These are phyloP conservation scores for Cyberlindnera subsufficiens DNA, from an alignment of 805 yeast species.

Conservation along the genomic window DNA sequence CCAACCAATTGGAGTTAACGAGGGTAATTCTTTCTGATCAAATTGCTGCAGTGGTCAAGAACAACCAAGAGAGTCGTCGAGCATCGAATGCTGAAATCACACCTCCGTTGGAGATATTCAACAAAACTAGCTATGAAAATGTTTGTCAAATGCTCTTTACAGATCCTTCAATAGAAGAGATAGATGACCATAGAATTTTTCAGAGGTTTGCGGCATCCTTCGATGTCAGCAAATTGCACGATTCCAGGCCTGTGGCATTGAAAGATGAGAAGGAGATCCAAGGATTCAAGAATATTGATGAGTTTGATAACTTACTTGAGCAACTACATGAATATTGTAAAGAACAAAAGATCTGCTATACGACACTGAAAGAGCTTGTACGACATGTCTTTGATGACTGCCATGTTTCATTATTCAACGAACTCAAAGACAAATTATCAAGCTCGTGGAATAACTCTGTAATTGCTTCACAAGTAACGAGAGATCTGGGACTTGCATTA, in stretches of 20 bases:
- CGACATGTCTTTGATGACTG: not conserved
- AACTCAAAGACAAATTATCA: conserved; percentile 3
- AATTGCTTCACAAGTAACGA: conserved; percentile 6
- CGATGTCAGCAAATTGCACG: conserved; percentile 2
- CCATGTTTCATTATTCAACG: not conserved
- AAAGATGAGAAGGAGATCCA: conserved; percentile 22
- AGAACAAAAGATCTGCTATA: conserved; percentile 17
- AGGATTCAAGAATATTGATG: conserved; percentile 20
- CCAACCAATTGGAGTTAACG: conserved; percentile 5
- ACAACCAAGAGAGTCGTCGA: not conserved
- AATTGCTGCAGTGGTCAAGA: not conserved
- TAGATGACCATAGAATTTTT: conserved; percentile 9
- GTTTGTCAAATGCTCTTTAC: not conserved
- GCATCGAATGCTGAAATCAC: not conserved
- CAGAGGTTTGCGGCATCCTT: conserved; percentile 14
- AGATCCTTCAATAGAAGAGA: not conserved
- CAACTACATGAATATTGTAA: conserved; percentile 28
- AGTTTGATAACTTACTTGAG: conserved; percentile 34
- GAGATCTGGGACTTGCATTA: conserved; percentile 12
- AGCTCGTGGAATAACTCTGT: conserved; percentile 9
- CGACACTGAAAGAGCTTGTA: not conserved
- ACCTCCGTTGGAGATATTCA: not conserved
- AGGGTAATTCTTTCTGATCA: not conserved
- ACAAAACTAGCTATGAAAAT: conserved; percentile 3
- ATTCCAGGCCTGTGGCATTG: conserved; percentile 9